Evolutionary conservation across 192 early-diverging fungal genomes (phyloP).

Genomic region (Rhizoclosmatium sp.): DNA sequence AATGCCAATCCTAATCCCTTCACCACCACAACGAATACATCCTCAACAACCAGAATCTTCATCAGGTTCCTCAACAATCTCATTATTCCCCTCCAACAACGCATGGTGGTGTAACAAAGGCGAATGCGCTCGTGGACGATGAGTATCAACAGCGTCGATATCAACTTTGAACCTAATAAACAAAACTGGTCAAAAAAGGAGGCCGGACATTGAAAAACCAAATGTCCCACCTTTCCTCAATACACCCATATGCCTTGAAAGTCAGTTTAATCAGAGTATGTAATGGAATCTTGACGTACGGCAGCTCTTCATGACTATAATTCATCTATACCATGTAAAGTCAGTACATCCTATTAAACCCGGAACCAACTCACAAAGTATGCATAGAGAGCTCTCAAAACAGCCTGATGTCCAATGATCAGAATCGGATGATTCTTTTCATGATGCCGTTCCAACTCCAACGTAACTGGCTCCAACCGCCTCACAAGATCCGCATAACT

Average conservation of each 20-base stretch:
- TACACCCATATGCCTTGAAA: conserved; percentile 95
- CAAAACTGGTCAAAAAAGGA: not conserved
- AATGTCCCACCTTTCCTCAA: conserved; percentile 82
- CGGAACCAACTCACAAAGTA: conserved; percentile 69
- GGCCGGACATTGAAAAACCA: not conserved
- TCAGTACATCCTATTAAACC: no score
- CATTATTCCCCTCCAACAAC: not conserved
- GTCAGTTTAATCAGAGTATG: conserved; percentile 98
- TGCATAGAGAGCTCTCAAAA: conserved; percentile 95
- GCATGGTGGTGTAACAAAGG: not conserved
- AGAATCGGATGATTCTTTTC: conserved; percentile 81
- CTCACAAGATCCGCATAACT: conserved; percentile 97
- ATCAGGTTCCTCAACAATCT: not conserved
- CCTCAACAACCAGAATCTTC: no score
- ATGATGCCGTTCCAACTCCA: conserved; percentile 96
- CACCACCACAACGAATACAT: no score
- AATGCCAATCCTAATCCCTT: no score
- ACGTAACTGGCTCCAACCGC: conserved; percentile 96
- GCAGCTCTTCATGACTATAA: conserved; percentile 91
- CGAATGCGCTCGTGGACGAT: conserved; percentile 57
- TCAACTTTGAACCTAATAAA: conserved; percentile 77
- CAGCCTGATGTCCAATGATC: conserved; percentile 97
- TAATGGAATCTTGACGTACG: conserved; percentile 98
- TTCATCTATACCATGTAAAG: conserved; percentile 58
- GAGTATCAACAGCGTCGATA: conserved; percentile 98